Base-by-base conservation (phyloP, 2,329 filamentous ascomycete genomes). In the Didymosphaeria variabile region DNA sequence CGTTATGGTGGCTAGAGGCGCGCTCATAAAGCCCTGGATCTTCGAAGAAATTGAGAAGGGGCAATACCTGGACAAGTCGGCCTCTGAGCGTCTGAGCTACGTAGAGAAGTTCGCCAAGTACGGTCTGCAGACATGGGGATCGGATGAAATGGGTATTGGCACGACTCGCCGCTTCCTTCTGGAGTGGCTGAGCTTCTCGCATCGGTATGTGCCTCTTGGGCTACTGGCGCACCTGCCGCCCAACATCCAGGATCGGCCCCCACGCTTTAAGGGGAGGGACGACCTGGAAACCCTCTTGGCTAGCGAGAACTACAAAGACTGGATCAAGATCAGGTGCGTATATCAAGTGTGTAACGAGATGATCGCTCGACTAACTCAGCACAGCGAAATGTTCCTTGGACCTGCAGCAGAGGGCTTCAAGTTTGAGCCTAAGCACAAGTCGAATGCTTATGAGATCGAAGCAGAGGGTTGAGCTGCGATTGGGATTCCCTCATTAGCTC, bases 391-490 rank as follows among this genome's bases (percentile, higher is more conserved):
- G 93, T 99, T 96, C 83, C 85, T 99, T 19, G 95, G 95, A 8
- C 93, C 93, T 49, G 91, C 93, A 7, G 92, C 97, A 69, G 89
- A 91, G 42, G 90, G 92, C 71, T 99, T 98, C 85, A 90, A 91
- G 67, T 99, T 98, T 81, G 89, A 94, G 81, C 95, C 95, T 3
- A 99, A 99, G 84, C 95, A 99, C 83, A 98, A 97, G 84, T 95
- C 92, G 50, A 96, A 97, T 76, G 87, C 90, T 56, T 97, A 97
- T 75, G 91, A 94, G 71, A 88, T 91, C 52, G 92, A 79, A 93
- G 78, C 77, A 10, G 76, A 79, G 62, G 77, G 77, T 2, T 79
- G 56, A 58, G 10, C 17, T 13, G 34, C 17, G 6, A 19, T 9
- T 44, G 23, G 34, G 31, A n/a, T 36, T 15, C 3, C 17, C 26